Evolutionary conservation across 2,329 filamentous ascomycete species (phyloP).

Genomic region (Chaetomiaceae sp.): DNA sequence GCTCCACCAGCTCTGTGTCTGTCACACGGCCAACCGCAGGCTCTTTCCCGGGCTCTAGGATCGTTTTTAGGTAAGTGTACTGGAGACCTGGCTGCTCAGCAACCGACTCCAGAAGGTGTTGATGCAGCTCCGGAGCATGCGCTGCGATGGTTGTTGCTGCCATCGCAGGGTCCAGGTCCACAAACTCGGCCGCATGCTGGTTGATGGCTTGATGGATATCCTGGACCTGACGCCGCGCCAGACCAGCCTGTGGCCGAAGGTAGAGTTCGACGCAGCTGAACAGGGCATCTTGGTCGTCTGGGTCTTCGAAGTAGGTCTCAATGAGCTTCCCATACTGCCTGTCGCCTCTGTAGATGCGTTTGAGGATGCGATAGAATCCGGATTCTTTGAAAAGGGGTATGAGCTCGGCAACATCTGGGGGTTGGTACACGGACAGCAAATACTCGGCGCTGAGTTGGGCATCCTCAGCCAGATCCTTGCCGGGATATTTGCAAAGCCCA

Average conservation of each 20-base stretch:
- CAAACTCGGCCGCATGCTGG: conserved; percentile 60
- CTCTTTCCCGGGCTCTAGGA: conserved; percentile 59
- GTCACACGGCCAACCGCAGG: conserved; percentile 19
- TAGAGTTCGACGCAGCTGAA: conserved; percentile 78
- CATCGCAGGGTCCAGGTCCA: conserved; percentile 59
- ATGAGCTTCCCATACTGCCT: conserved; percentile 75
- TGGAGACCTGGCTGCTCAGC: conserved; percentile 59
- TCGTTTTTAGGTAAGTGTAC: conserved; percentile 68
- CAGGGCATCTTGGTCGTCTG: conserved; percentile 65
- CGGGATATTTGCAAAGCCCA: conserved; percentile 80
- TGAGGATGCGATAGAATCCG: conserved; percentile 85
- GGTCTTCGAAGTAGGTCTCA: conserved; percentile 79
- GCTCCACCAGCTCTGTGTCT: conserved; percentile 65
- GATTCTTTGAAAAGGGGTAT: conserved; percentile 75
- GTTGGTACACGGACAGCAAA: conserved; percentile 86
- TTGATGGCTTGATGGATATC: conserved; percentile 66
- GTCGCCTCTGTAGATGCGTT: conserved; percentile 77
- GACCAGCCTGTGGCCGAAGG: conserved; percentile 57
- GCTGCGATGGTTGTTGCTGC: conserved; percentile 62
- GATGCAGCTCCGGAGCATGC: conserved; percentile 60
- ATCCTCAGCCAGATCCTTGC: conserved; percentile 77
- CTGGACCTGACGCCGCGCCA: conserved; percentile 64
- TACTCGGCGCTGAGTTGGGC: conserved; percentile 98
- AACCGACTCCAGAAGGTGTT: conserved; percentile 58
- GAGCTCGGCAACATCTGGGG: conserved; percentile 70